Evolutionary conservation across 1,284 basidiomycete genomes (phyloP), one percentile per base, ranked within the genome.

Genomic region (Marasmius tenuissimus): DNA sequence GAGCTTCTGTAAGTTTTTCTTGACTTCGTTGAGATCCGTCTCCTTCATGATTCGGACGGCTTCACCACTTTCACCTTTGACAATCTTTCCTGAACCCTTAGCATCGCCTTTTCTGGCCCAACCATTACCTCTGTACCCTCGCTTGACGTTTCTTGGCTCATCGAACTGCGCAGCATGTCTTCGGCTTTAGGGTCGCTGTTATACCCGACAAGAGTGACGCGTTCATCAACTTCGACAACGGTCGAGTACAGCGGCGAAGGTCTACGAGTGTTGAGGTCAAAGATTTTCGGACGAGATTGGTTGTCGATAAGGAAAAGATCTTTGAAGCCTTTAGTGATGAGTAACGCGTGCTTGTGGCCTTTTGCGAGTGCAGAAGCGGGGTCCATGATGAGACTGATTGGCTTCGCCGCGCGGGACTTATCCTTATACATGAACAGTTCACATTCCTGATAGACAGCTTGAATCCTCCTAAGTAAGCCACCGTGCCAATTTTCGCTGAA

Each of bases 171-270:
- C 78, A 0, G 87, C 86, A 66, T 97, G 86, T 57, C 85, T 58
- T 88, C 88, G 0, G 89, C 85, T 40, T 88, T 75, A 0, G 96
- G 95, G 70, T 98, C 96, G 11, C 89, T 93, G 0, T 95, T 94
- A 71, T 94, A 98, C 7, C 96, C 96, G 0, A 97, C 90, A 7
- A 97, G 83, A 0, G 96, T 97, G 5, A 98, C 96, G 3, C 97
- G 88, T 75, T 99, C 97, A 70, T 97, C 94, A 1, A 98, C 88
- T 73, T 98, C 95, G 22, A 97, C 71, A 1, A 98, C 90, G 1
- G 82, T 81, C 0, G 87, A 85, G 73, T 97, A 98, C 3, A 98
- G 80, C 4, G 93, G 91, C 0, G 87, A 74, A 0, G 92, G 84
- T 37, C 95, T 89, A 52, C 91, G 81, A 72, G 95, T 90, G 73